Conservation (phyloP, 2,329 filamentous ascomycete genomes). For the Trichocomaceae sp. region DNA sequence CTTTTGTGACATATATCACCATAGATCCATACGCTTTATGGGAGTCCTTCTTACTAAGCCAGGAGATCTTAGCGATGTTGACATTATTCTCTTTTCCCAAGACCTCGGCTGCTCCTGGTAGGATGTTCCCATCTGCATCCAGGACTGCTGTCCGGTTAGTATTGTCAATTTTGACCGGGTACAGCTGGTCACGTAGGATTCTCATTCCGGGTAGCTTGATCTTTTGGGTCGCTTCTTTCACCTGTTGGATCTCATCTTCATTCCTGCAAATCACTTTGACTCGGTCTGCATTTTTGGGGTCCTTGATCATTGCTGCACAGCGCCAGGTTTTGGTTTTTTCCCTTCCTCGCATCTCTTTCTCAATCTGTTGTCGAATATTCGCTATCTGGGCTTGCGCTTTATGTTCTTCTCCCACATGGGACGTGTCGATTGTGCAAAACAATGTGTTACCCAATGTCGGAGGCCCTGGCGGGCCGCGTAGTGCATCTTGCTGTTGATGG, state of each 20-base stretch:
- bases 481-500: too few relatives aligned
- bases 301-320: background rate
- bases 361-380: background rate
- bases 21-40: constrained; percentile 14
- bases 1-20: background rate
- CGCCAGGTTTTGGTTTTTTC: background rate
- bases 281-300: background rate
- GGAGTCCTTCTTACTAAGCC: constrained; percentile 20
- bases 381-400: background rate
- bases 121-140: constrained; percentile 15
- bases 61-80: constrained; percentile 18
- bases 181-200: background rate
- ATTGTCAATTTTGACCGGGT: constrained; percentile 15
- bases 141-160: constrained; percentile 15
- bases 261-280: background rate
- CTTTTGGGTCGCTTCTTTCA: background rate
- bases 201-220: too few relatives aligned
- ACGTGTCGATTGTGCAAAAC: too few relatives aligned
- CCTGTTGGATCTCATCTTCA: background rate
- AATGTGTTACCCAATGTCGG: too few relatives aligned
- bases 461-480: too few relatives aligned
- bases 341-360: constrained; percentile 7
- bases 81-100: constrained; percentile 18
- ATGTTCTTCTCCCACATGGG: background rate
- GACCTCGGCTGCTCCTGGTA: constrained; percentile 12